A percentile compares a stretch with the other conserved stretches of the same genome.
Evolutionary conservation across 805 yeast genomes (phyloP).

Genomic region (Myxozyma monticola): DNA sequence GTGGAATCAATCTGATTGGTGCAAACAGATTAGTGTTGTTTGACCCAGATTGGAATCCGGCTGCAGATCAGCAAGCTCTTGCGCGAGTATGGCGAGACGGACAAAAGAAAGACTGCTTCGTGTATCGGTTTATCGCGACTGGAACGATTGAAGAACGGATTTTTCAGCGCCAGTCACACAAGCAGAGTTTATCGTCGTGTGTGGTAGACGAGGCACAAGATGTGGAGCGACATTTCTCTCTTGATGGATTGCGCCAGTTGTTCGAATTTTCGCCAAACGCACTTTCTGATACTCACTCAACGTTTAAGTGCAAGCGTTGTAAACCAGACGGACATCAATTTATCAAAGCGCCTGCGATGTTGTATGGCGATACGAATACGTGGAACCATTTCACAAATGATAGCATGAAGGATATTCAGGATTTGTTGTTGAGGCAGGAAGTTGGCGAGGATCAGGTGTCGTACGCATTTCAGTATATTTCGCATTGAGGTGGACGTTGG

Average conservation of each 20-base stretch:
- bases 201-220: conserved; percentile 97
- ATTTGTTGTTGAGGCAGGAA: conserved; percentile 75
- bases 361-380: conserved; percentile 95
- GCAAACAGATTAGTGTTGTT: conserved; percentile 85
- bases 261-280: conserved; percentile 70
- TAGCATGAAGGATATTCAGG: conserved; percentile 66
- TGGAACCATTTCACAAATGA: conserved; percentile 87
- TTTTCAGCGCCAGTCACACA: conserved; percentile 93
- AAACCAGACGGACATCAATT: conserved; percentile 55
- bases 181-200: conserved; percentile 86
- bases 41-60: conserved; percentile 98
- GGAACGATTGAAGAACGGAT: conserved; percentile 97
- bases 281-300: conserved; percentile 86
- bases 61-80: conserved; percentile 95
- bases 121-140: conserved; percentile 88
- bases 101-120: conserved; percentile 93
- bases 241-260: conserved; percentile 73
- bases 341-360: conserved; percentile 74
- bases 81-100: conserved; percentile 99
- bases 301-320: conserved; percentile 86
- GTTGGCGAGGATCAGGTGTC: conserved; percentile 65
- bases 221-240: conserved; percentile 86
- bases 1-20: conserved; percentile 96
- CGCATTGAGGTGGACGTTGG: too few species aligned
- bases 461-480: conserved; percentile 89